Conservation (phyloP, 305 asterid species). For the Fraxinus xanthoxyloides region DNA sequence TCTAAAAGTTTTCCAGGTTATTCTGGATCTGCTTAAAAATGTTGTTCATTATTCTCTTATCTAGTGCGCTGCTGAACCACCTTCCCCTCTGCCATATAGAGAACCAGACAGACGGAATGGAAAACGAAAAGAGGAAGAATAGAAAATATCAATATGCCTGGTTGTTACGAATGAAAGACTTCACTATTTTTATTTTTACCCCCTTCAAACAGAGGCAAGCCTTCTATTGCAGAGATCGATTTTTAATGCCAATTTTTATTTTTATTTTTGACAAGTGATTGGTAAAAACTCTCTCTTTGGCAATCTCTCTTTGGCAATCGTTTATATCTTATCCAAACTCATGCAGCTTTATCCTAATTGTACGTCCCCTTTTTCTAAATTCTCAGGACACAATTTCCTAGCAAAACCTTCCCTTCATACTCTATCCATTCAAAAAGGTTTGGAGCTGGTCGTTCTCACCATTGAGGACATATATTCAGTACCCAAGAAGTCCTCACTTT, state of each 20-base stretch:
- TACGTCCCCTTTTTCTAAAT: neutral
- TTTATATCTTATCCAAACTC: neutral
- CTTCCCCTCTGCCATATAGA: neutral
- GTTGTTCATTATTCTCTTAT: neutral
- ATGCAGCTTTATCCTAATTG: neutral
- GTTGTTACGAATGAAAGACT: neutral
- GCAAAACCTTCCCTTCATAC: neutral
- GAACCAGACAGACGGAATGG: neutral
- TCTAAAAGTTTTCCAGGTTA: neutral
- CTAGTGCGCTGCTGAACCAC: neutral
- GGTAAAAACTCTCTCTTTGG: neutral
- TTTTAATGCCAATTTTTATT: neutral
- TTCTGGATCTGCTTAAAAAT: neutral
- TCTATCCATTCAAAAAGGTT: neutral
- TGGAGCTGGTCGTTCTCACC: neutral
- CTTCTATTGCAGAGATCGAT: neutral
- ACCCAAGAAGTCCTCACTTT: neutral
- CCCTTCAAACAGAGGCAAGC: neutral
- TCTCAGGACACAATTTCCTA: constrained; percentile 1
- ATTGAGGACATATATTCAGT: neutral
- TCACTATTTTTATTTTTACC: neutral
- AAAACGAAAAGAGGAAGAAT: neutral
- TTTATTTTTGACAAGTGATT: neutral
- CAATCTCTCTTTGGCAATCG: no score
- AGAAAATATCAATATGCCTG: neutral